These are phyloP conservation scores for Pseudognaphalium luteoalbum DNA, from an alignment of 129 eudicot species.

Conservation along the genomic window DNA sequence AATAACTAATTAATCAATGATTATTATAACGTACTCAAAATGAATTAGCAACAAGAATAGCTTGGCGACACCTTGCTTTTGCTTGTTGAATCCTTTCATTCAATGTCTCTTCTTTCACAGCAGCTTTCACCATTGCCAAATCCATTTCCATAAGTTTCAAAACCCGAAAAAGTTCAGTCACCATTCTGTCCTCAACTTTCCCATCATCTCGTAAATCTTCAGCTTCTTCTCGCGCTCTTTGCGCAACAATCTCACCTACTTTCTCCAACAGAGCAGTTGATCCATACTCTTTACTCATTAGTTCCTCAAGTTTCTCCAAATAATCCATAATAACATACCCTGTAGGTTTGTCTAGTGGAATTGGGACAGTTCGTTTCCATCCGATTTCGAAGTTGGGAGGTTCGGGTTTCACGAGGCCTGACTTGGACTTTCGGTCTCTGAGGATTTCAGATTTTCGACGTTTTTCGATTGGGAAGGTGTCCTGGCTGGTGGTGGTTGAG, in stretches of 20 bases:
- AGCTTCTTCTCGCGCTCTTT: slow-evolving; percentile 84
- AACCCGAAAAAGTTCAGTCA: slow-evolving; percentile 72
- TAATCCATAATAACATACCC: slow-evolving; percentile 90
- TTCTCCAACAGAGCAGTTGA: slow-evolving; percentile 69
- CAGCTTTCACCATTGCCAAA: slow-evolving; percentile 85
- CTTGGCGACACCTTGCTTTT: slow-evolving; percentile 83
- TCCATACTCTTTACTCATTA: slow-evolving; percentile 72
- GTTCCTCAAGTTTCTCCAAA: slow-evolving; percentile 61
- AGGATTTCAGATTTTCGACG: slow-evolving; percentile 63
- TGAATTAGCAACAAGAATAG: slow-evolving; percentile 86
- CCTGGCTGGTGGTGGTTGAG: slow-evolving; percentile 45
- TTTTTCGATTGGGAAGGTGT: slow-evolving; percentile 69
- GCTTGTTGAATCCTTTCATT: slow-evolving; percentile 73
- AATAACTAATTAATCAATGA: too few relatives aligned
- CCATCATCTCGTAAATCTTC: slow-evolving; percentile 81
- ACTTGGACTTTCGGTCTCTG: slow-evolving; percentile 41
- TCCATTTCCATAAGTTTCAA: slow-evolving; percentile 97
- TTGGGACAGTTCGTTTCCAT: slow-evolving; percentile 20
- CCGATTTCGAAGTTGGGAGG: slow-evolving; percentile 79
- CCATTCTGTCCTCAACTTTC: slow-evolving; percentile 89
- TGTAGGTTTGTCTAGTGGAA: slow-evolving; percentile 50
- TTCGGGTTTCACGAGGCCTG: slow-evolving; percentile 55
- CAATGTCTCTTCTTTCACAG: slow-evolving; percentile 87
- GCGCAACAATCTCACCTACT: slow-evolving; percentile 84
- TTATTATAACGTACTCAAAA: slow-evolving; percentile 14